phyloP scores from a whole-genome alignment of 176 grass and related monocot genomes.

The Tillandsia fasciculata region DNA sequence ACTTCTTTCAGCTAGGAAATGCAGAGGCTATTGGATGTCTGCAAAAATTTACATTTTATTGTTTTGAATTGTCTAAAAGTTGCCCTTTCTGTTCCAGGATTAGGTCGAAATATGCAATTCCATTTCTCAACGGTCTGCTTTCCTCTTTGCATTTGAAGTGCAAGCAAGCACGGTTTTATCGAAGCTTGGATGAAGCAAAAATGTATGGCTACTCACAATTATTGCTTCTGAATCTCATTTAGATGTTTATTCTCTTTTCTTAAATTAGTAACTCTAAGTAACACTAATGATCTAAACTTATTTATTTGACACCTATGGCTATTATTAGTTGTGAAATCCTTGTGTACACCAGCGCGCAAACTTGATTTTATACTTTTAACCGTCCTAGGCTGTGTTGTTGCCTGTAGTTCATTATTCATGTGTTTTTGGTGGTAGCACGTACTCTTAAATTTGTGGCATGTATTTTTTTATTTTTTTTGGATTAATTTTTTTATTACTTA shows the following conservation, averaged over 20 bases:
- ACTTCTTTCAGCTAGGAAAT: not conserved
- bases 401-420: too few species aligned
- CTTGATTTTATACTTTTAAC: too few species aligned
- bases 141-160: constrained; percentile 96
- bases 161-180: constrained; percentile 75
- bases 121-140: constrained; percentile 83
- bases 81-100: constrained; percentile 52
- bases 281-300: too few species aligned
- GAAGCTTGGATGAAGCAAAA: constrained; percentile 95
- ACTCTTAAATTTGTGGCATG: too few species aligned
- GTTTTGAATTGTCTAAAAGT: constrained; percentile 10
- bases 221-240: not conserved
- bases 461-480: too few species aligned
- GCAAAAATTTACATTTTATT: constrained; percentile 15
- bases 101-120: constrained; percentile 68
- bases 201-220: constrained; percentile 39
- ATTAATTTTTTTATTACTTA: not conserved
- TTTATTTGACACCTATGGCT: too few species aligned
- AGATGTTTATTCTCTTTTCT: too few species aligned
- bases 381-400: too few species aligned
- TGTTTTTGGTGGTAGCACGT: too few species aligned
- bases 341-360: too few species aligned
- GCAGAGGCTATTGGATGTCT: not conserved
- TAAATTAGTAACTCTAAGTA: too few species aligned
- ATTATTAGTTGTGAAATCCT: too few species aligned